Conservation (phyloP, 257 asterid genomes). For the Verbena officinalis region DNA sequence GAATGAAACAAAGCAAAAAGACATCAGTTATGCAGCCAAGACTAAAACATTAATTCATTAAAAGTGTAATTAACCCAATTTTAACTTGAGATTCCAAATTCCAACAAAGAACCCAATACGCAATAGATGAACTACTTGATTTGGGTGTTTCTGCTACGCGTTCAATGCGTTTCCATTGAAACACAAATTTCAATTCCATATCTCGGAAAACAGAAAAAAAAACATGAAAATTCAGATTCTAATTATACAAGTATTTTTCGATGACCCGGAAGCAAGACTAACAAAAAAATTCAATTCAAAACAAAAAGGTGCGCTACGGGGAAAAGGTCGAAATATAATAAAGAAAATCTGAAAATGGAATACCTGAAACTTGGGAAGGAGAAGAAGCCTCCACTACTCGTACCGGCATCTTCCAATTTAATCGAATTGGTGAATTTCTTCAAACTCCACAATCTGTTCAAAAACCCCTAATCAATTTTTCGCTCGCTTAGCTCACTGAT, state of each 20-base stretch:
- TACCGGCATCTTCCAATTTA: constrained; percentile 49
- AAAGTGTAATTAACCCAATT: background rate
- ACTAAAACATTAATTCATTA: background rate
- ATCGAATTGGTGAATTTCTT: constrained; percentile 25
- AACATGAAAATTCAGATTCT: constrained; percentile 2
- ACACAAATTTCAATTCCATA: constrained; percentile 9
- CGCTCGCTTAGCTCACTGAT: background rate
- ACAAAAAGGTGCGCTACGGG: background rate
- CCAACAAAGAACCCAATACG: background rate
- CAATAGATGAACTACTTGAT: background rate
- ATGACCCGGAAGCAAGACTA: background rate
- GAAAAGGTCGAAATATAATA: background rate
- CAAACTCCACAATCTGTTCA: background rate
- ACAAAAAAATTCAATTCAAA: background rate
- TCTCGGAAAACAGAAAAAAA: background rate
- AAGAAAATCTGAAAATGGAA: background rate
- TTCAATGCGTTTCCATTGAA: background rate
- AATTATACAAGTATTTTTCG: background rate
- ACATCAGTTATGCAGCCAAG: background rate
- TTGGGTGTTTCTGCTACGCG: background rate
- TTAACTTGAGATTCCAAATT: background rate
- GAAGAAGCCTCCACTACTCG: constrained; percentile 51
- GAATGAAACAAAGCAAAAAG: background rate
- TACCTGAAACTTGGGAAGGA: constrained; percentile 52
- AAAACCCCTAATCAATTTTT: constrained; percentile 2